phyloP scores from a whole-genome alignment of 2,329 filamentous ascomycete genomes.

The Arthrinium puccinioides region DNA sequence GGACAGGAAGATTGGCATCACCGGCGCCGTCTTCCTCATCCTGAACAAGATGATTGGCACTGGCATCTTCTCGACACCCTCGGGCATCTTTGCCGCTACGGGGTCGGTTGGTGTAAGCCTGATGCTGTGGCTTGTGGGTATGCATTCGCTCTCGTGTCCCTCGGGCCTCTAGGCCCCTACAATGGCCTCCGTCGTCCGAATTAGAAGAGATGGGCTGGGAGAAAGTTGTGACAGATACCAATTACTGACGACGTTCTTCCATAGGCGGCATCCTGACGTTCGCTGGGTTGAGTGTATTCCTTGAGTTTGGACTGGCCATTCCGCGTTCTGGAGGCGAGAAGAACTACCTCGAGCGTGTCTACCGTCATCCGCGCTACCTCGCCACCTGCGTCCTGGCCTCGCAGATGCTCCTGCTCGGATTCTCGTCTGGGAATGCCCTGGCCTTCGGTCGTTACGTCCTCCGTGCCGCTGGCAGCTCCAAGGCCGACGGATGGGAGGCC shows the following conservation, averaged over 20 bases:
- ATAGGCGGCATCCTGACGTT: slow-evolving; percentile 45
- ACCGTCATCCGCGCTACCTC: slow-evolving; percentile 49
- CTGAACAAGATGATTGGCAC: slow-evolving; percentile 54
- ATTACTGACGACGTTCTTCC: neutral
- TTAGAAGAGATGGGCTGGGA: too few relatives aligned
- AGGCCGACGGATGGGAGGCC: slow-evolving; percentile 45
- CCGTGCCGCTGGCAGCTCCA: slow-evolving; percentile 39
- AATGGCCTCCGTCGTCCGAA: neutral
- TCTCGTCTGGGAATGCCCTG: slow-evolving; percentile 51
- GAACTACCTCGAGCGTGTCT: slow-evolving; percentile 59
- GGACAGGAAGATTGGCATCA: slow-evolving; percentile 41
- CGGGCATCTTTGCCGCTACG: slow-evolving; percentile 42
- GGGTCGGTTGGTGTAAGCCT: slow-evolving; percentile 41
- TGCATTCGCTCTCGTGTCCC: too few relatives aligned
- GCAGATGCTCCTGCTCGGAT: slow-evolving; percentile 55
- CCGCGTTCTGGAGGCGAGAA: slow-evolving; percentile 58
- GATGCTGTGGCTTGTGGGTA: slow-evolving; percentile 23
- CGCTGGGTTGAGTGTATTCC: slow-evolving; percentile 51
- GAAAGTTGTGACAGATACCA: neutral
- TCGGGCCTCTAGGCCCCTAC: too few relatives aligned
- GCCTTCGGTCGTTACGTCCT: slow-evolving; percentile 53
- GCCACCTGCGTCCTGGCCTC: slow-evolving; percentile 52
- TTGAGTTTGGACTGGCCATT: slow-evolving; percentile 57
- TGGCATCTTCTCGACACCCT: slow-evolving; percentile 50
- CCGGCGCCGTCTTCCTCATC: slow-evolving; percentile 46